A percentile compares a stretch with the other conserved stretches of the same genome.
Evolutionary conservation across 768 basidiomycete genomes (phyloP).

Genomic region (Psilocybe azurescens): DNA sequence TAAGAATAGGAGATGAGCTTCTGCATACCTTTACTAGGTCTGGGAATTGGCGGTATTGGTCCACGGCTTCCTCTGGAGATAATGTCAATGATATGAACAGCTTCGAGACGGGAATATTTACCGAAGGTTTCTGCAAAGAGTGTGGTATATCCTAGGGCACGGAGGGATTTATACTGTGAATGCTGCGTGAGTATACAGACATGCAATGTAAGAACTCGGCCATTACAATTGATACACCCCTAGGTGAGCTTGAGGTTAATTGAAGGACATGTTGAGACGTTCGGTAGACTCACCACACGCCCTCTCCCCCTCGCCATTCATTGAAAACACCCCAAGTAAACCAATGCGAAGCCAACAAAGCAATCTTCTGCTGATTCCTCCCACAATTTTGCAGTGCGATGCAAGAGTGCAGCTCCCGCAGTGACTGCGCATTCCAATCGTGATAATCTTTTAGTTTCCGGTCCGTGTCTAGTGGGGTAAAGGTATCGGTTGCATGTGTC

Average conservation of each 20-base stretch:
- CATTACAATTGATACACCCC: conserved; percentile 33
- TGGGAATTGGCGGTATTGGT: conserved; percentile 36
- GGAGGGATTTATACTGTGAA: conserved; percentile 30
- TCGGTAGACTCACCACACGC: conserved; percentile 31
- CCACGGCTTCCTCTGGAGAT: conserved; percentile 26
- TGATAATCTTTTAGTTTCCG: conserved; percentile 23
- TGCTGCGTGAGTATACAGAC: neutral
- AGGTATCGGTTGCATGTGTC: conserved; percentile 14
- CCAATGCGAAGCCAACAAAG: conserved; percentile 32
- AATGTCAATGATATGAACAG: neutral
- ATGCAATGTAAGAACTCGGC: neutral
- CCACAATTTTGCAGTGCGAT: conserved; percentile 32
- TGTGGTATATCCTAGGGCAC: conserved; percentile 29
- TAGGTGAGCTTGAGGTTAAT: neutral
- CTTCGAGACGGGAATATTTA: conserved; percentile 20
- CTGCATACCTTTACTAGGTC: conserved; percentile 34
- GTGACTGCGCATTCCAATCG: conserved; percentile 33
- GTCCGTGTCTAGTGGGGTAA: conserved; percentile 20
- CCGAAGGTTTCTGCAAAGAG: conserved; percentile 30
- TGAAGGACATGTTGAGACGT: neutral
- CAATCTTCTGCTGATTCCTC: conserved; percentile 39
- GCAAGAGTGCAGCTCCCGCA: conserved; percentile 31
- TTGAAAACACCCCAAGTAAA: conserved; percentile 29
- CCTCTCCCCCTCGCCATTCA: conserved; percentile 33
- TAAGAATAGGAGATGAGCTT: neutral